Conservation (phyloP, 2,329 filamentous ascomycete species). For the Cryphonectria naterciae region DNA sequence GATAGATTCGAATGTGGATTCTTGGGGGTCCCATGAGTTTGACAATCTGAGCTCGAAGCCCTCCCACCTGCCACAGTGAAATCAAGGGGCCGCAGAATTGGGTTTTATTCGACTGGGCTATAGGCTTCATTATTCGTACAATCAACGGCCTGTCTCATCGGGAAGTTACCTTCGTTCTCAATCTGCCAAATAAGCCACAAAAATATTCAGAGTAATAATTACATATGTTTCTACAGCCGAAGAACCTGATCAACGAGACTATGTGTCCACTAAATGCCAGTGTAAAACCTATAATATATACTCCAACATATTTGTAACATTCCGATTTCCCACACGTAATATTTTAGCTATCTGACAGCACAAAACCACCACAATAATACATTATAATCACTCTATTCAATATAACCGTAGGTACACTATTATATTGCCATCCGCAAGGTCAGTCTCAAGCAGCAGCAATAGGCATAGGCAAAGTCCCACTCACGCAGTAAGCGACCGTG, state of each 20-base stretch:
- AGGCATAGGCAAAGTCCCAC: neutral
- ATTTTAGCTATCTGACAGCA: neutral
- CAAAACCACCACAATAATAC: neutral
- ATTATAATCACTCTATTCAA: neutral
- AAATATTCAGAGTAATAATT: neutral
- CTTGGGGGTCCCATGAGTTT: too few relatives aligned
- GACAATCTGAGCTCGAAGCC: too few relatives aligned
- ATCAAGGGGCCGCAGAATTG: too few relatives aligned
- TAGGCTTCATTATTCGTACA: too few relatives aligned
- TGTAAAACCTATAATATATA: neutral
- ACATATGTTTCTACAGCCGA: neutral
- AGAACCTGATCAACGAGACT: neutral
- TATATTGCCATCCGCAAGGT: neutral
- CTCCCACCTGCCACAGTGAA: too few relatives aligned
- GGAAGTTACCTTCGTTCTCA: too few relatives aligned
- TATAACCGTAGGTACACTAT: neutral
- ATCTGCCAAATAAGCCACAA: too few relatives aligned
- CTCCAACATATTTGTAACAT: neutral
- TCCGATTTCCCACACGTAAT: neutral
- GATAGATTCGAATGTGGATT: too few relatives aligned
- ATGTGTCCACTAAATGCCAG: neutral
- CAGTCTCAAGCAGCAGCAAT: neutral
- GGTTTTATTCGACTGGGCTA: too few relatives aligned
- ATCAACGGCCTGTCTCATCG: too few relatives aligned
- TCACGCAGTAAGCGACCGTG: constrained; percentile 17